phyloP scores from a whole-genome alignment of 225 moss, liverwort and hornwort species.

The Sphagnum contortum region DNA sequence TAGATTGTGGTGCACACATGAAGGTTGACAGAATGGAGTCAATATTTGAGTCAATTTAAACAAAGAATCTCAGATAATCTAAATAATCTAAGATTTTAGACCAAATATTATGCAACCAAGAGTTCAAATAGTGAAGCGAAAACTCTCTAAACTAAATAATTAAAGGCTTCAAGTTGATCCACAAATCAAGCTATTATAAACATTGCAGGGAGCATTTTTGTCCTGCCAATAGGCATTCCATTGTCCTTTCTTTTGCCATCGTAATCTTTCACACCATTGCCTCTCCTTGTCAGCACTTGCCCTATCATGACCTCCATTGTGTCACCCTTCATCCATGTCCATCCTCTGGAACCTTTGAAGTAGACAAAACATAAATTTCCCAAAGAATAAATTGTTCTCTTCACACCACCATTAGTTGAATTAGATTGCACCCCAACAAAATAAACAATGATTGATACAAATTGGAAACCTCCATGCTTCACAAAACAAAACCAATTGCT shows the following conservation, averaged over 20 bases:
- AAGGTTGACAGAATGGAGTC: slow-evolving; percentile 92
- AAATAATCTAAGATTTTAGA: too few relatives aligned
- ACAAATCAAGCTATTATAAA: slow-evolving; percentile 93
- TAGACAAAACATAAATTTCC: background rate
- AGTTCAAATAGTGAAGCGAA: too few relatives aligned
- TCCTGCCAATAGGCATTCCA: slow-evolving; percentile 99
- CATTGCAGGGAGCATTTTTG: slow-evolving; percentile 92
- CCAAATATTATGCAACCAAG: too few relatives aligned
- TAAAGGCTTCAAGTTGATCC: too few relatives aligned
- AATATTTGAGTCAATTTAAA: too few relatives aligned
- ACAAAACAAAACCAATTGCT: background rate
- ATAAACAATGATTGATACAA: background rate
- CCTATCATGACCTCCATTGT: slow-evolving; percentile 92
- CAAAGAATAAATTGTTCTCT: background rate
- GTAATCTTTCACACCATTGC: slow-evolving; percentile 87
- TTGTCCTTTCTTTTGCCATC: slow-evolving; percentile 96
- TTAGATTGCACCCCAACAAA: background rate
- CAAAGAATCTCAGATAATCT: too few relatives aligned
- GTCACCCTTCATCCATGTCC: slow-evolving; percentile 91
- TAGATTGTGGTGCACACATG: slow-evolving; percentile 91
- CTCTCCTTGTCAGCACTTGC: slow-evolving; percentile 96
- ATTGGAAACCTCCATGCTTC: background rate
- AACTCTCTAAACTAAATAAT: too few relatives aligned
- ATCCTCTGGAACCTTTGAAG: slow-evolving; percentile 86
- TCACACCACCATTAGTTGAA: background rate